Base-by-base conservation (phyloP, 2,329 filamentous ascomycete species). In the Alternaria consortialis region DNA sequence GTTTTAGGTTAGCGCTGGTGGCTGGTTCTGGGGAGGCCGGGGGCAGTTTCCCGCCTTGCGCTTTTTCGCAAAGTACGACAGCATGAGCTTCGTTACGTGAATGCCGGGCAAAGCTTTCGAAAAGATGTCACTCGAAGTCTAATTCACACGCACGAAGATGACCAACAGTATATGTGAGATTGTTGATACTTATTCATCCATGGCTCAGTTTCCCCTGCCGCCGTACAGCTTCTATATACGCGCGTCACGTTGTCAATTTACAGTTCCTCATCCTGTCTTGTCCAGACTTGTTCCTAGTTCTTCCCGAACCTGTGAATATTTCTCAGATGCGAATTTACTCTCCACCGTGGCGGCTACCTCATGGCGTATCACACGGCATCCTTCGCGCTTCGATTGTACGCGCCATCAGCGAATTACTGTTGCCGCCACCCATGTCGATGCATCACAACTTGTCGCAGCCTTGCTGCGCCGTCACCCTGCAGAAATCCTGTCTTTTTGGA, bases 381-480 rank as follows among this genome's bases (percentile, higher is more conserved):
- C 44, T 37, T 40, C 8, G 27, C 42, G 23, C n/a, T 43, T 56
- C 46, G 6, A 32, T 56, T 42, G 29, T 53, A 53, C 34, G 40
- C 29, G 42, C 37, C n/a, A 12, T 23, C 31, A 37, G 55, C 37
- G 46, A 47, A 25, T 55, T 15, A 11, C 29, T 39, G 25, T 42
- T 7, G 20, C 43, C 13, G 48, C 9, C 32, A 36, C 29, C 23
- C 46, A 36, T 48, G 29, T 48, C 46, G 17, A 23, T 34, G 31
- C 7, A 34, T 48, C 29, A 48, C 46, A 48, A 34, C 12, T n/a
- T 44, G 54, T 29, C 39, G 20, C 53, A 60, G 57, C 51, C 63
- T 58, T 54, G 54, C 60, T 63, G 56, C 32, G 60, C 60, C 60
- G 39, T 42, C 11, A n/a, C 8, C 42, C 11, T 60, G 53, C 62